A percentile compares a stretch with the other conserved stretches of the same genome.
These are phyloP conservation scores for Neonectria faginata DNA, from an alignment of 2,329 filamentous ascomycete species.

Conservation along the genomic window DNA sequence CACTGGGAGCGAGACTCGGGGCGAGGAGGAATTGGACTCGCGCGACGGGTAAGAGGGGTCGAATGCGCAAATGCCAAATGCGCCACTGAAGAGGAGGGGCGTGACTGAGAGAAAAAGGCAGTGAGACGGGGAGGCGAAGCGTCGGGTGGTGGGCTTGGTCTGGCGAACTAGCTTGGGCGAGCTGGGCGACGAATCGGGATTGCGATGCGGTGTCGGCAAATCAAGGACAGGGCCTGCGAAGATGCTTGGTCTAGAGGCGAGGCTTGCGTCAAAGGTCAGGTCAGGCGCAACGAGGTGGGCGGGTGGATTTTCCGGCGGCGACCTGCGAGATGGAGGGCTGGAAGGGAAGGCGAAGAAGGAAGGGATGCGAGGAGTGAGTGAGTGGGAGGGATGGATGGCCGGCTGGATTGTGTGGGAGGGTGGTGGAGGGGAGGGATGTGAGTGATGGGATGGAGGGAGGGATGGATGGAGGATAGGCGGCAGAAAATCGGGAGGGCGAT, in stretches of 20 bases:
- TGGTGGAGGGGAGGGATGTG: slow-evolving; percentile 34
- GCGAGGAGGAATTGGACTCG: slow-evolving; percentile 45
- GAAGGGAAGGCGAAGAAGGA: slow-evolving; percentile 10
- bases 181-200: slow-evolving; percentile 17
- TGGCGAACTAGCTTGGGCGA: not conserved
- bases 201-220: slow-evolving; percentile 29
- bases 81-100: slow-evolving; percentile 43
- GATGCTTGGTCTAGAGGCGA: slow-evolving; percentile 41
- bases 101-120: slow-evolving; percentile 42
- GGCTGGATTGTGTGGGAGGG: slow-evolving; percentile 23
- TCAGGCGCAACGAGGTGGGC: slow-evolving; percentile 41
- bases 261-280: slow-evolving; percentile 44
- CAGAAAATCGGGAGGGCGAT: slow-evolving; percentile 42
- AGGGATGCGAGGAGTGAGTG: slow-evolving; percentile 31
- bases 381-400: slow-evolving; percentile 36
- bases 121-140: slow-evolving; percentile 47
- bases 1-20: slow-evolving; percentile 42
- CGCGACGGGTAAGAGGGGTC: slow-evolving; percentile 43
- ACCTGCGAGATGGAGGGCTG: slow-evolving; percentile 25
- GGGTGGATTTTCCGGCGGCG: slow-evolving; percentile 25
- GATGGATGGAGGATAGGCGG: slow-evolving; percentile 33
- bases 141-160: slow-evolving; percentile 4
- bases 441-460: slow-evolving; percentile 30
- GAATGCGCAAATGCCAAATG: slow-evolving; percentile 41
- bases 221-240: slow-evolving; percentile 28